Evolutionary conservation across 768 basidiomycete genomes (phyloP).

Genomic region (Panaeolus papilionaceus): DNA sequence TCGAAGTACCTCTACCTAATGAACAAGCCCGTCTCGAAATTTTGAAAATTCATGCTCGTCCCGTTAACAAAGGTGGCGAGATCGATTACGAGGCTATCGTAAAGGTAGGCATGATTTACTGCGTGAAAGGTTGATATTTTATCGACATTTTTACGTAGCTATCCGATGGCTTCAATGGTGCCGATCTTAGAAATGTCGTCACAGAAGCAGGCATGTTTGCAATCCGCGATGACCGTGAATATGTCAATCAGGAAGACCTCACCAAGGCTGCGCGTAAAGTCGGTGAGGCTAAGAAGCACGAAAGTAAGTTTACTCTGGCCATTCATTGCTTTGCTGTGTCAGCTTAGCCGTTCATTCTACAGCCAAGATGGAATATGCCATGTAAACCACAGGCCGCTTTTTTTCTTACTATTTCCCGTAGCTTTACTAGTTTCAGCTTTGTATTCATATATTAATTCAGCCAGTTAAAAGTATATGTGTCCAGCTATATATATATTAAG

Average conservation of each 20-base stretch:
- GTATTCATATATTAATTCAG: conserved; percentile 10
- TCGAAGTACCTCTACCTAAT: conserved; percentile 97
- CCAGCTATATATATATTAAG: conserved; percentile 28
- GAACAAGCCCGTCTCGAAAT: conserved; percentile 97
- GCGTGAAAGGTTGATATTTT: neutral
- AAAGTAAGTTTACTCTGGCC: conserved; percentile 64
- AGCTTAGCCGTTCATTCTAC: conserved; percentile 22
- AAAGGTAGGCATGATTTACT: conserved; percentile 60
- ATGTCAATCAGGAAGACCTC: conserved; percentile 92
- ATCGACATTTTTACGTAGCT: conserved; percentile 48
- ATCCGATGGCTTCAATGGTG: conserved; percentile 94
- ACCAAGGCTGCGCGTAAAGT: conserved; percentile 97
- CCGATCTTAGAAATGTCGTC: conserved; percentile 93
- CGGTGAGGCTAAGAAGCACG: conserved; percentile 96
- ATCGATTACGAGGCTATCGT: conserved; percentile 99
- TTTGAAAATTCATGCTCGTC: conserved; percentile 94
- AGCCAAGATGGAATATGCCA: conserved; percentile 64
- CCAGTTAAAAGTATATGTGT: conserved; percentile 3
- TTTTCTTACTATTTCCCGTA: neutral
- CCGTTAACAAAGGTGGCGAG: conserved; percentile 94
- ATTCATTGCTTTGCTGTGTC: neutral
- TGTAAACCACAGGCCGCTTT: conserved; percentile 34
- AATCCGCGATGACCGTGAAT: conserved; percentile 95
- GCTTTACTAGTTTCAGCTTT: neutral
- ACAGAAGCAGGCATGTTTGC: conserved; percentile 99